Conservation (phyloP, 139 green algal species). For the Closterium sp. region DNA sequence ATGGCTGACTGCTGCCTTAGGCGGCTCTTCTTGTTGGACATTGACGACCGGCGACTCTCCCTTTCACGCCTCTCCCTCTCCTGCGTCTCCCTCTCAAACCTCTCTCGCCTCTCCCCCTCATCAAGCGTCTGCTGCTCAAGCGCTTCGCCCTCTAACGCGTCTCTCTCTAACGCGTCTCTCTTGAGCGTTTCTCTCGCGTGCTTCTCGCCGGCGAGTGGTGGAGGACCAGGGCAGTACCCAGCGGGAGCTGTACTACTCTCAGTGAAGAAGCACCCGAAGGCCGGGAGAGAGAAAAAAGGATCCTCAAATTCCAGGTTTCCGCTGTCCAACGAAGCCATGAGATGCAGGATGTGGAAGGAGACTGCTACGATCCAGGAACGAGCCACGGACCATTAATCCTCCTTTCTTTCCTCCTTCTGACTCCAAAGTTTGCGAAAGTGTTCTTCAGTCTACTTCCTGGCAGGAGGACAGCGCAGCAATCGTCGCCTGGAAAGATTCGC, state of each 20-base stretch:
- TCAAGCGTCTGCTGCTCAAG: background rate
- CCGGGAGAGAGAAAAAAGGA: background rate
- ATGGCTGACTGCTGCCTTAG: background rate
- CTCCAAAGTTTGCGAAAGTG: too few species aligned
- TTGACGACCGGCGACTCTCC: background rate
- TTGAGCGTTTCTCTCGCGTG: background rate
- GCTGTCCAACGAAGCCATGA: background rate
- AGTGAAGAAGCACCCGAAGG: background rate
- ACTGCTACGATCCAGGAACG: too few species aligned
- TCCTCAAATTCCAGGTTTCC: background rate
- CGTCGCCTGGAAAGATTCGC: background rate
- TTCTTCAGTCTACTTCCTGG: too few species aligned
- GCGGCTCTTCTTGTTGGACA: background rate
- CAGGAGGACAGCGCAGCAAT: too few species aligned
- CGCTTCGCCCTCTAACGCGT: background rate
- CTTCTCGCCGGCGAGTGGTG: background rate
- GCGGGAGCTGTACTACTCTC: background rate
- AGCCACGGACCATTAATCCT: background rate
- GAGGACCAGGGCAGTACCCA: background rate
- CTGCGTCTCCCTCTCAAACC: background rate
- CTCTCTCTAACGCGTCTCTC: background rate
- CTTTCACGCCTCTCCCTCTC: background rate
- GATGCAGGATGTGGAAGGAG: background rate
- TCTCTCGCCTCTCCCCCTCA: background rate
- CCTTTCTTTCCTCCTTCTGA: background rate